Base-by-base conservation (phyloP, 192 early-diverging fungal species). In the Dimargaris xerosporica region DNA sequence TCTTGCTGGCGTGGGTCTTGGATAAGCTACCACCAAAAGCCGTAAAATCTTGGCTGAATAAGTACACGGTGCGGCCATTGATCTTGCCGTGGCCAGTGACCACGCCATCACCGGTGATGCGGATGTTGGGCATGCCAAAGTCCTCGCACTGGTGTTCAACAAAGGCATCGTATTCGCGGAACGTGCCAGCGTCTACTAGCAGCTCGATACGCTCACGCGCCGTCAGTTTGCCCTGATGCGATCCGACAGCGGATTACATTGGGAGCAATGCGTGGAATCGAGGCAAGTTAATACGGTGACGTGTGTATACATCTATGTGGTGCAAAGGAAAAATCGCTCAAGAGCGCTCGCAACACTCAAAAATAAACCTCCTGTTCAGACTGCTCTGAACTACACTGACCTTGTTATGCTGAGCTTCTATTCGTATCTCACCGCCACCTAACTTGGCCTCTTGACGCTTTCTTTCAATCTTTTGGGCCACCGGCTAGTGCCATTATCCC, bases 51-150 rank as follows among this genome's bases (percentile, higher is more conserved):
- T 97, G 93, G 29, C 84, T 87, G 70, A 91, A 97, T 13, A 95
- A 73, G 75, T 86, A 97, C 23, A 93, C 85, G 5, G 85, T 82
- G 23, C 94, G 85, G 10, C 90, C 90, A 67, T 92, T 90, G 68
- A 97, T 81, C 34, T 91, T 93, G 50, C 94, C 92, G 73, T 91
- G 89, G 16, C 94, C 94, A 6, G 94, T 97, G 26, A 97, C 90
- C 17, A 97, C 93, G 64, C 91, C 91, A 71, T 97, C 94, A 48
- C 94, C 93, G 12, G 88, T 86, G 44, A 91, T 89, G 77, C 85
- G 86, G 67, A 74, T 77, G 31, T 68, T 61, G 19, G 86, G 79
- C 91, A 93, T 93, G 28, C 82, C 87, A 79, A 94, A 94, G 71
- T 93, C 92, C 31, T 75, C 77, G 66, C 92, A 94, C 67, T 87